phyloP scores from a whole-genome alignment of 1,139 yeast species.

The Suhomyces taliae region DNA sequence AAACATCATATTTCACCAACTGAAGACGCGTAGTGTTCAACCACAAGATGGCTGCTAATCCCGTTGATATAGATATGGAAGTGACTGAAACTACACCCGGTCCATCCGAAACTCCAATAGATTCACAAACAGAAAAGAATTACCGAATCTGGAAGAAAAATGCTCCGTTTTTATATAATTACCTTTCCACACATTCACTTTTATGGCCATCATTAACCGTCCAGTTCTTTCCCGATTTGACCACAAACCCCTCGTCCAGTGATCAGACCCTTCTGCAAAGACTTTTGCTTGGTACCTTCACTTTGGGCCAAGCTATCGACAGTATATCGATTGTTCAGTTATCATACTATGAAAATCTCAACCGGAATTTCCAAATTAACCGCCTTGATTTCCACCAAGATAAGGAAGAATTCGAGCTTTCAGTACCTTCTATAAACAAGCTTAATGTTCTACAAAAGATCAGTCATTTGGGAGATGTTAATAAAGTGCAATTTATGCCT shows the following conservation, averaged over 20 bases:
- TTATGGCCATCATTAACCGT: conserved; percentile 58
- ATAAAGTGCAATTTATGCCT: conserved; percentile 41
- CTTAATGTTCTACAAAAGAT: conserved; percentile 39
- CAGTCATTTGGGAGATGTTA: conserved; percentile 47
- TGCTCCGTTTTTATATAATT: conserved; percentile 52
- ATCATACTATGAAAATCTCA: conserved; percentile 36
- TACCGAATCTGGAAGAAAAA: conserved; percentile 59
- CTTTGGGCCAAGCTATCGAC: conserved; percentile 45
- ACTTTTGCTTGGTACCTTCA: conserved; percentile 43
- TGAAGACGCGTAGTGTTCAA: background rate
- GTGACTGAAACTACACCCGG: background rate
- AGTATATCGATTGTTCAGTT: conserved; percentile 39
- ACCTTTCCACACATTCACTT: conserved; percentile 47
- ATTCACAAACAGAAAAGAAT: conserved; percentile 30
- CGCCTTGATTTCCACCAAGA: conserved; percentile 39
- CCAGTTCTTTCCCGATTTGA: conserved; percentile 54
- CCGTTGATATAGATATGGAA: conserved; percentile 1
- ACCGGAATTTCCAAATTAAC: conserved; percentile 30
- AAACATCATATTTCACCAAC: too few relatives aligned
- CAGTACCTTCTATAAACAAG: conserved; percentile 24
- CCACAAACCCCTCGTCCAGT: conserved; percentile 3
- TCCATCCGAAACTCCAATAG: conserved; percentile 19
- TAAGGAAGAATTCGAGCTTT: conserved; percentile 42
- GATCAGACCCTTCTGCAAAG: conserved; percentile 28
- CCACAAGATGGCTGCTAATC: background rate